Conservation (phyloP, 164 flowering plant species). For the Umbilicus rupestris region DNA sequence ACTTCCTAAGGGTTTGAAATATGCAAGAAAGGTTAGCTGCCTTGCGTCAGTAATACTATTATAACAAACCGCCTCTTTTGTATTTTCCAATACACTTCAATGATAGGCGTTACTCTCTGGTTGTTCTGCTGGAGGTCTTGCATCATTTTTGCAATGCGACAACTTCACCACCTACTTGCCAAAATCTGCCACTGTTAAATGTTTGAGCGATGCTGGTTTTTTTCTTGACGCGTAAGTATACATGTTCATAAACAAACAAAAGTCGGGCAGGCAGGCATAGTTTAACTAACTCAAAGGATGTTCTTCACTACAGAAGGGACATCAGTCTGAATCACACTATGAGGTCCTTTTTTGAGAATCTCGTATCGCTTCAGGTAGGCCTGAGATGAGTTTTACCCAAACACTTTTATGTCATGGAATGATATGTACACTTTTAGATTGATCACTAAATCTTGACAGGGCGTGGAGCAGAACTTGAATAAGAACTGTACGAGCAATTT, state of each 20-base stretch:
- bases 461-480: constrained; percentile 43
- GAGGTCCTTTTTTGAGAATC: constrained; percentile 38
- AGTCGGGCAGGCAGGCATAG: background rate
- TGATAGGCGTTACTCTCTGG: constrained; percentile 95
- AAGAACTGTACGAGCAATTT: constrained; percentile 42
- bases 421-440: background rate
- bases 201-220: constrained; percentile 95
- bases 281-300: background rate
- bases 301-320: constrained; percentile 44
- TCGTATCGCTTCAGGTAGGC: constrained; percentile 65
- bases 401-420: background rate
- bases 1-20: constrained; percentile 63
- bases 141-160: constrained; percentile 77
- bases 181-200: constrained; percentile 54
- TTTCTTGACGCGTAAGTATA: constrained; percentile 64
- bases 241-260: background rate
- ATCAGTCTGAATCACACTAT: constrained; percentile 38
- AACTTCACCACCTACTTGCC: constrained; percentile 55
- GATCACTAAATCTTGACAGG: constrained; percentile 33
- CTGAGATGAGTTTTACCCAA: background rate
- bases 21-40: constrained; percentile 71
- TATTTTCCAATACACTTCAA: no score
- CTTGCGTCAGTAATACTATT: no score
- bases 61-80: background rate
- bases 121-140: constrained; percentile 96